phyloP scores from a whole-genome alignment of 805 yeast species.

The Ogataea kodamae region DNA sequence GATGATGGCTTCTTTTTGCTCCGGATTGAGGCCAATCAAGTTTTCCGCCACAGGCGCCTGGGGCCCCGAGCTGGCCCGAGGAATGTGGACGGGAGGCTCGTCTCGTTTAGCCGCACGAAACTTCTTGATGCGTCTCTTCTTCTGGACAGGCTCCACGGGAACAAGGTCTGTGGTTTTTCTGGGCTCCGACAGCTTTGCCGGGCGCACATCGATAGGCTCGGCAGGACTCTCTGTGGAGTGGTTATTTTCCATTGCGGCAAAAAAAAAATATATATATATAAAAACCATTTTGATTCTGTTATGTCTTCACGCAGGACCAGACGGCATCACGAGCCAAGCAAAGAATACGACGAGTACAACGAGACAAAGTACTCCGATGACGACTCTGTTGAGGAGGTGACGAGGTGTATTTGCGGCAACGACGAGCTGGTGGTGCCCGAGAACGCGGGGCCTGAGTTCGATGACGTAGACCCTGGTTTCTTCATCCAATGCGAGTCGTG shows the following conservation, averaged over 20 bases:
- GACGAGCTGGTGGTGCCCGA: conserved; percentile 39
- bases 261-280: conserved; percentile 1
- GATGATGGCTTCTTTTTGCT: conserved; percentile 59
- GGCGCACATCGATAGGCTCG: conserved; percentile 21
- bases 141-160: conserved; percentile 12
- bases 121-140: conserved; percentile 23
- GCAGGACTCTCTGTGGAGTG: conserved; percentile 2
- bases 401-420: conserved; percentile 54
- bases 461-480: conserved; percentile 50
- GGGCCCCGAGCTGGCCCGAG: conserved; percentile 1
- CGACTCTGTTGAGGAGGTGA: conserved; percentile 40
- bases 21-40: conserved; percentile 35
- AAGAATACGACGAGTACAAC: conserved; percentile 21
- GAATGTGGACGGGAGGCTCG: background rate
- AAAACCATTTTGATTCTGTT: conserved; percentile 4
- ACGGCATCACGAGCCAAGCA: conserved; percentile 24
- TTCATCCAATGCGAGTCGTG: conserved; percentile 87
- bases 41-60: conserved; percentile 17
- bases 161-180: conserved; percentile 1
- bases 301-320: conserved; percentile 33
- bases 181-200: background rate
- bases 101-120: conserved; percentile 3
- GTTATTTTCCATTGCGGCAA: conserved; percentile 3
- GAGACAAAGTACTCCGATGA: conserved; percentile 22
- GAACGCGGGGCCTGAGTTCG: conserved; percentile 32